Evolutionary conservation across 257 asterid genomes (phyloP), one percentile per base, ranked within the genome.

Genomic region (Lithospermum erythrorhizon): DNA sequence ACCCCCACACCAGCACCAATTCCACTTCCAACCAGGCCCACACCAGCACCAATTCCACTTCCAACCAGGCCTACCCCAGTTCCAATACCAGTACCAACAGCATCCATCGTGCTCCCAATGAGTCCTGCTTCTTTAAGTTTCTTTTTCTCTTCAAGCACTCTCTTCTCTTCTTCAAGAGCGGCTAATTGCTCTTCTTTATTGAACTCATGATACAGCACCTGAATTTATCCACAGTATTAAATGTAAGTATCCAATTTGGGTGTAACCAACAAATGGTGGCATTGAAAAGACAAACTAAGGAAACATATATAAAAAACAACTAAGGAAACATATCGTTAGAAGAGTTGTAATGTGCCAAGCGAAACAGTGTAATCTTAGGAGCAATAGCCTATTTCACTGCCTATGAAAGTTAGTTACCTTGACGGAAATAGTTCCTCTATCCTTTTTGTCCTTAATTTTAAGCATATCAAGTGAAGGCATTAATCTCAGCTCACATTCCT

Each of bases 91-190:
- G 87, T 73, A n/a, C 94, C 95, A 0, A 84, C 95, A 30, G 97
- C 99, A 75, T 93, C 97, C 99, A 86, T 83, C 6, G 99, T 89
- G 81, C 99, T 93, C 37, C 97, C 96, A 3, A 93, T 75, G 4
- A 84, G 88, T 55, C 99, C 99, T 4, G 86, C 89, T 73, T 81
- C 97, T 79, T 84, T 89, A 65, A 93, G 91, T 72, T 77, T 93
- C 91, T 86, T 89, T 62, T 95, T 73, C 64, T 79, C 84, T 75
- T 91, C 98, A 54, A 88, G 66, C 70, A 86, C 81, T 78, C 65
- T 68, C 79, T 86, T 88, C 81, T 91, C 98, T 67, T 79, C 96
- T 65, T 93, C 95, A 30, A 84, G 81, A 37, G 95, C 97, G 27
- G 73, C 87, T 59, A 79, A 16, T 72, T 86, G 97, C 80, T 88